Percentiles rank a stretch among this genome's conserved stretches.
Conservation (phyloP, 345 rosid species). For the Eucalyptus erythrocorys region DNA sequence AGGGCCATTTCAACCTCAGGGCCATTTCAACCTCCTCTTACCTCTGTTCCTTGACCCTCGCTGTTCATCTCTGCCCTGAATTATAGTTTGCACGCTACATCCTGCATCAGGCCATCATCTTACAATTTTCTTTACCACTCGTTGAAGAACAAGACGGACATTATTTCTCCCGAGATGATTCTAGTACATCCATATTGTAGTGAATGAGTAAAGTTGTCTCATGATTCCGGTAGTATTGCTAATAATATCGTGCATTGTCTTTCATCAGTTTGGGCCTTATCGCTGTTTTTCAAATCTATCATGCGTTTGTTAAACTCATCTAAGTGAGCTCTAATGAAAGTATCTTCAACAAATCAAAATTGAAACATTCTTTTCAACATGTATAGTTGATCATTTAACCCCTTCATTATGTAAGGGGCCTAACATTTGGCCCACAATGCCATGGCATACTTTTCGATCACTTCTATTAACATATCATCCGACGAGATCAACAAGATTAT, state of each 20-base stretch:
- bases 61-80: not conserved
- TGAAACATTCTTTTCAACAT: not conserved
- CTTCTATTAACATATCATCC: not conserved
- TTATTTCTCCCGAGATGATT: not conserved
- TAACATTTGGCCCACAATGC: not conserved
- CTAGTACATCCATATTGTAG: not conserved
- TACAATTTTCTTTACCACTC: not conserved
- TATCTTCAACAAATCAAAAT: not conserved
- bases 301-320: not conserved
- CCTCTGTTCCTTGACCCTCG: not conserved
- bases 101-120: not conserved
- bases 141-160: not conserved
- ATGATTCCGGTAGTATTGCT: not conserved
- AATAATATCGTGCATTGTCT: not conserved
- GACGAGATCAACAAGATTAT: not conserved
- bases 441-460: not conserved
- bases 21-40: not conserved
- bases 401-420: not conserved
- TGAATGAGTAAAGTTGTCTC: not conserved
- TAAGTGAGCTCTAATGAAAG: not conserved
- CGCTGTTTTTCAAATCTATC: fast-evolving
- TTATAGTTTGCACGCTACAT: not conserved
- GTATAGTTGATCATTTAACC: not conserved
- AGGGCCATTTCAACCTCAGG: not conserved
- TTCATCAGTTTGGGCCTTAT: not conserved